Conservation (phyloP, 2,329 filamentous ascomycete species). For the Ceratocystis lukuohia region DNA sequence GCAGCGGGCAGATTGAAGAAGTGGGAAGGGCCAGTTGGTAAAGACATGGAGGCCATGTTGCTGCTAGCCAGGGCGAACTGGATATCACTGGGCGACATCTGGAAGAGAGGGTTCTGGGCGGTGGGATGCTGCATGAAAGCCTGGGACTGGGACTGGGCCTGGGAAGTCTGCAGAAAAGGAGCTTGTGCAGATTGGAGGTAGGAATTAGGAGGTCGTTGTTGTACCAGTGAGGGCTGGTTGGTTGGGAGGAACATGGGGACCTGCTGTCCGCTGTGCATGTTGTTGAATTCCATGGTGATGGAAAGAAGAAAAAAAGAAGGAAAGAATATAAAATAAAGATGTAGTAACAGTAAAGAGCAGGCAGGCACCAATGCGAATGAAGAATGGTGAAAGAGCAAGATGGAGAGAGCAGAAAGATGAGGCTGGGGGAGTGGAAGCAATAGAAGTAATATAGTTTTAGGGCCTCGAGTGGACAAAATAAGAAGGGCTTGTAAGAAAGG, state of each 20-base stretch:
- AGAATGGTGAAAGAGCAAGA: not conserved
- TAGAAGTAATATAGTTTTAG: constrained; percentile 11
- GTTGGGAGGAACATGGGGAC: constrained; percentile 2
- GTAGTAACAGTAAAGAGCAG: not conserved
- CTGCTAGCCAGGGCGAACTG: not conserved
- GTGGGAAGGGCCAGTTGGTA: not conserved
- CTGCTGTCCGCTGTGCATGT: not conserved
- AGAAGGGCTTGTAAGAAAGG: not conserved
- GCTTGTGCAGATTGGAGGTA: not conserved
- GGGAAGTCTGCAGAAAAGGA: constrained; percentile 3
- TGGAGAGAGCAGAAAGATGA: constrained; percentile 6
- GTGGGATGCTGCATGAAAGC: constrained; percentile 1
- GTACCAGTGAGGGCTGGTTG: not conserved
- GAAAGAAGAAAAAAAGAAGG: not conserved
- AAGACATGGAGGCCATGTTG: constrained; percentile 8
- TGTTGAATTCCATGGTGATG: constrained; percentile 11
- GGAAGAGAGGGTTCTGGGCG: not conserved
- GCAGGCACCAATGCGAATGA: not conserved
- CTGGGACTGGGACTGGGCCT: not conserved
- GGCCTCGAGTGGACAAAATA: not conserved
- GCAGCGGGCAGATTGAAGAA: not conserved
- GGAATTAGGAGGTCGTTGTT: constrained; percentile 1
- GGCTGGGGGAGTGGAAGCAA: constrained; percentile 8
- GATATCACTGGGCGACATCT: not conserved
- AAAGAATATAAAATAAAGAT: not conserved